Base-by-base conservation (phyloP, 208 protist species). In the Crithidia expoeki region DNA sequence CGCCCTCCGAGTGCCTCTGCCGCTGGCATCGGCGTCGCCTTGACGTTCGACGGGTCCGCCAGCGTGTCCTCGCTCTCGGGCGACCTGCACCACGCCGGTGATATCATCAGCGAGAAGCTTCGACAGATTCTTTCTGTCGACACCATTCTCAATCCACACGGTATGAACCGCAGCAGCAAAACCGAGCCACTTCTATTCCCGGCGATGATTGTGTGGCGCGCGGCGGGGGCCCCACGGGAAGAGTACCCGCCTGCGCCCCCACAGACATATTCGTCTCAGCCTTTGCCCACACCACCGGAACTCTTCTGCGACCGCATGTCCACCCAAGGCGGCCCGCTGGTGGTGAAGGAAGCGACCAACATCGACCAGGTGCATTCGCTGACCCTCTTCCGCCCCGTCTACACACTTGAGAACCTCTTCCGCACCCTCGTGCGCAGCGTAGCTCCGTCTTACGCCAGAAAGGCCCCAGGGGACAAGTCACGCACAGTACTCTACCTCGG, bases 401-500 rank as follows among this genome's bases (percentile, higher is more conserved):
- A 86, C 71, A 93, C 90, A 27, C 51, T 86, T 50, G 63, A 65
- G 49, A 83, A 92, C 50, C 72, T 92, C 30, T 73, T 89, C 27
- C 83, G 76, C 40, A 85, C 74, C 6, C 56, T 92, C 19, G 63
- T 70, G 38, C 55, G 52, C 44, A 73, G 63, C 2, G 58, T 76
- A 33, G 53, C 70, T 28, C 68, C 76, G 12, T 66, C 65, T 5
- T 63, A 36, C 47, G 63, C 74, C 6, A 23, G 16, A 21, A 47
- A 40, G 42, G 55, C 44, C 12, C 32, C 65, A 2, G 71, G 49
- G 4, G 72, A 46, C 55, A 63, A 62, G 49, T 71, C 61, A 1
- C 69, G 74, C 68, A 87, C 88, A 1, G 47, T 94, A 32, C 59
- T 94, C 27, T 94, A 89, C 74, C 70, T 93, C 53, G 85, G 91